Conservation (phyloP, 2,329 filamentous ascomycete genomes). For the Septoria petroselini region DNA sequence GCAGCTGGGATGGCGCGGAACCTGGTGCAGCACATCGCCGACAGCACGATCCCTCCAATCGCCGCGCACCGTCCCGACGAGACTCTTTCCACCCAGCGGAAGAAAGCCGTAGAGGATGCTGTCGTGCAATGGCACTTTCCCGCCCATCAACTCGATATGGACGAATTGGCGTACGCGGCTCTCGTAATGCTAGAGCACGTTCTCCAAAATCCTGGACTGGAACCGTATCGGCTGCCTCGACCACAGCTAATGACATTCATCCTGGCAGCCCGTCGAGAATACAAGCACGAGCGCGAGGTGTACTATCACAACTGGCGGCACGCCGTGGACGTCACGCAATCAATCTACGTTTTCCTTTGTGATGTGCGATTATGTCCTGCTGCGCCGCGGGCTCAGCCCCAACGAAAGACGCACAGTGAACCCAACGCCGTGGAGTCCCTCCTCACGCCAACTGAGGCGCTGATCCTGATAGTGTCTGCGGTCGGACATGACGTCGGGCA, state of each 20-base stretch:
- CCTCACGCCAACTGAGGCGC: constrained; percentile 79
- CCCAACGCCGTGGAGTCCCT: constrained; percentile 66
- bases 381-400: constrained; percentile 55
- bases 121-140: constrained; percentile 83
- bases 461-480: constrained; percentile 89
- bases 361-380: constrained; percentile 58
- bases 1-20: constrained; percentile 35
- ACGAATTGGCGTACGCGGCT: constrained; percentile 84
- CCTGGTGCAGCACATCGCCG: constrained; percentile 32
- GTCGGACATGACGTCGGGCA: constrained; percentile 98
- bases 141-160: constrained; percentile 83
- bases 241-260: constrained; percentile 76
- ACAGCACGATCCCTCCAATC: constrained; percentile 20
- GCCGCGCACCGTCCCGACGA: constrained; percentile 53
- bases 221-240: constrained; percentile 51
- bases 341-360: constrained; percentile 85
- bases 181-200: constrained; percentile 87
- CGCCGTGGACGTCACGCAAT: constrained; percentile 92
- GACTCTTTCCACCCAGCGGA: constrained; percentile 62
- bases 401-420: constrained; percentile 26
- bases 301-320: constrained; percentile 95
- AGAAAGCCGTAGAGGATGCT: constrained; percentile 58
- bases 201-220: constrained; percentile 74
- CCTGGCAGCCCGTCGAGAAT: constrained; percentile 84
- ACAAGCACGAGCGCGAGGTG: constrained; percentile 62